Evolutionary conservation across 2,329 filamentous ascomycete species (phyloP).

Genomic region (Hypoxylon sp.): DNA sequence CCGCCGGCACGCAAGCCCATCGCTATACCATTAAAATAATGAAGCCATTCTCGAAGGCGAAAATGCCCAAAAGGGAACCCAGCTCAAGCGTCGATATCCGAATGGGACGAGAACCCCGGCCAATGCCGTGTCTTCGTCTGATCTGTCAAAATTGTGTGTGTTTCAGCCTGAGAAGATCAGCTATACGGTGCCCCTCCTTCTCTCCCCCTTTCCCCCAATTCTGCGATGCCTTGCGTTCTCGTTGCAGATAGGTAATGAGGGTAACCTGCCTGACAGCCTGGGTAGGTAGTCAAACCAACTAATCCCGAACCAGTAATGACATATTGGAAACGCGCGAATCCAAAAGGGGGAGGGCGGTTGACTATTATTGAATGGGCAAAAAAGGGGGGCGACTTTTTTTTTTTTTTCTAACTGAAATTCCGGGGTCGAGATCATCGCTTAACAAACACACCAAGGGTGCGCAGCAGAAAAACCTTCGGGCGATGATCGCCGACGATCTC

Average conservation of each 20-base stretch:
- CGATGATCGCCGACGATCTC: constrained; percentile 33
- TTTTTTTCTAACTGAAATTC: no score
- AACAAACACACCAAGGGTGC: constrained; percentile 9
- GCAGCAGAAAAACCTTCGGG: constrained; percentile 13
- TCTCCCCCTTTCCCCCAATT: constrained; percentile 14
- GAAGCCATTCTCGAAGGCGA: neutral
- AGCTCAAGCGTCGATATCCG: constrained; percentile 7
- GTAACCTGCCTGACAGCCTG: constrained; percentile 2
- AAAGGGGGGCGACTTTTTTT: constrained; percentile 20
- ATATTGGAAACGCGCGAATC: constrained; percentile 12
- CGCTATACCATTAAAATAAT: neutral
- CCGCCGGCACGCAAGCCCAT: neutral
- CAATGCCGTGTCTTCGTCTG: constrained; percentile 23
- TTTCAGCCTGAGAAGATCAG: constrained; percentile 39
- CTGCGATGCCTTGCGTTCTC: constrained; percentile 28
- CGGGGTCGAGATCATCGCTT: constrained; percentile 32
- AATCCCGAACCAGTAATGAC: constrained; percentile 14
- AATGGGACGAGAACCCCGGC: constrained; percentile 8
- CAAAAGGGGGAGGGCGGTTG: constrained; percentile 3
- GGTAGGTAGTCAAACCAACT: constrained; percentile 25
- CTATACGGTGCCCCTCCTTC: constrained; percentile 14
- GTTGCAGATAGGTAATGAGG: neutral
- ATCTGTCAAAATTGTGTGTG: constrained; percentile 31
- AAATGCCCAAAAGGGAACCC: constrained; percentile 2
- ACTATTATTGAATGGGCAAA: neutral